Evolutionary conservation across 1,139 yeast genomes (phyloP), one percentile per base, ranked within the genome.

Genomic region (Spathaspora sp.): DNA sequence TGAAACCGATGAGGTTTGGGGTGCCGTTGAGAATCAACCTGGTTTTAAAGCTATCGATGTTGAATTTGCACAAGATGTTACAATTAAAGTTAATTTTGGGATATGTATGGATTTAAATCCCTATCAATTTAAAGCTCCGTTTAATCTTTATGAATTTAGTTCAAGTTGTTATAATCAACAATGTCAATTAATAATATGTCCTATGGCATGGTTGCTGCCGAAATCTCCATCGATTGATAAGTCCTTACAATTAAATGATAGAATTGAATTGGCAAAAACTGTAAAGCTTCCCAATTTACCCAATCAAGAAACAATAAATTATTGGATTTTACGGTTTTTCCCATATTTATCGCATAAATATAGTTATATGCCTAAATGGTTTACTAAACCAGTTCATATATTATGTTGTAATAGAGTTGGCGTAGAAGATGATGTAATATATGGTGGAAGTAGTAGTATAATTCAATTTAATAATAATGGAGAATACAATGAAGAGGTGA

Each of bases 41-140:
- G 78, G 77, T 1, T 85, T 85, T 54, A 62, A 67, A 38, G 59
- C 71, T 1, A 71, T 78, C 39, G 67, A 71, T 24, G 54, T 80
- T 39, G 58, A 62, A 2, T 56, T 77, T 6, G 15, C 27, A 10
- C 39, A 45, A 4, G 34, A 49, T n/a, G 46, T 47, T 3, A 38
- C 47, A 36, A 48, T 78, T 36, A 64, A 63, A 10, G 68, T 86
- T 0, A 78, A 82, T 39, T 73, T 90, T 47, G 97, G 97, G 0
- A 89, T 91, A n/a, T 91, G 97, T 62, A 91, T 90, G 98, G 98
- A 90, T 63, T 65, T 91, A 52, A 90, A 89, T 61, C 97, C 97
- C 0, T 86, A 88, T 62, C 77, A 86, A 59, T 91, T 90, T 61
- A 73, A 79, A 53, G 90, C 96, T 1, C 90, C 95, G 1, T 89